Evolutionary conservation across 345 rosid genomes (phyloP), one percentile per base, ranked within the genome.

Genomic region (Lagerstroemia speciosa): DNA sequence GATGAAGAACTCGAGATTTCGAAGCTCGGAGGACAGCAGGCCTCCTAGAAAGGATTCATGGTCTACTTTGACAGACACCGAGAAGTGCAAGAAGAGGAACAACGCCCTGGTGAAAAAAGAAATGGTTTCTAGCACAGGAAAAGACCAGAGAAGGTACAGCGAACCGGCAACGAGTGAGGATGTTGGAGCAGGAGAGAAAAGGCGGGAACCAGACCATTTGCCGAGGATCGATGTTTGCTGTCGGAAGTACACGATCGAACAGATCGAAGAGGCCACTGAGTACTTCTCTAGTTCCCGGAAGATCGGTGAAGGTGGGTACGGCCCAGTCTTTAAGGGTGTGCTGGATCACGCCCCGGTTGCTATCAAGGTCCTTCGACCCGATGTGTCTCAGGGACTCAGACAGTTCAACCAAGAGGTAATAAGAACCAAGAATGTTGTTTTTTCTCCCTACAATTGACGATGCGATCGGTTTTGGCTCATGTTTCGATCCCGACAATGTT

Each of bases 271-370:
- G 43, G 84, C 98, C 46, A 90, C 97, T 17, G 67, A 81, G 63
- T 65, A 81, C 75, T 88, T 93, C 66, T 65, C 89, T 55, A 45
- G 36, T 29, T 71, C 82, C 1, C 45, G 68, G 17, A 84, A 93
- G 88, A 90, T 90, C 66, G 98, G 93, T 37, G 97, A 88, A 83
- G 98, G 97, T 34, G 96, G 90, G 60, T 90, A 90, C 55, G 98
- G 97, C 74, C 88, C 96, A 29, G 97, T 90, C 64, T 93, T 72
- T 57, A 81, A 64, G 70, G 96, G 78, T 58, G 41, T 70, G 62
- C 84, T 90, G 30, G 81, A 86, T 58, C 78, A 88, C 73, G 81
- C 78, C 57, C 33, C 74, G 17, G 93, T 93, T 24, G 97, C 97
- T 70, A 80, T 90, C 81, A 93, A 93, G 72, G 81, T 90, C 70